Evolutionary conservation across 2,329 filamentous ascomycete genomes (phyloP), one percentile per base, ranked within the genome.

Genomic region (Exophiala calicioides): DNA sequence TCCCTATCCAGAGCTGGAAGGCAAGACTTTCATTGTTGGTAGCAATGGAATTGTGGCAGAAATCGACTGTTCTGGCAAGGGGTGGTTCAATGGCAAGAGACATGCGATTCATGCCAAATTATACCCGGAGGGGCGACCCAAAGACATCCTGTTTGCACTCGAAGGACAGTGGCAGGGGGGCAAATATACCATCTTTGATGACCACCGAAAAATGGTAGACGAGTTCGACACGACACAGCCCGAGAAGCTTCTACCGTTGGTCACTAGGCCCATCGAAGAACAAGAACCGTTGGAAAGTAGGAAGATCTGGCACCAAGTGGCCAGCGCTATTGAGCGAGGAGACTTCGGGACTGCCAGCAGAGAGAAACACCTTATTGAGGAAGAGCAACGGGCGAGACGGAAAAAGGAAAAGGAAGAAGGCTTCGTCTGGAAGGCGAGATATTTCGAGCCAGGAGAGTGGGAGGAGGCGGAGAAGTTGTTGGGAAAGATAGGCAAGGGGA

Each of bases 221-320:
- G 66, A 68, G 12, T 40, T 88, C 36, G 78, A 82, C 15, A 71
- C 69, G 64, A 77, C 82, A 6, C 18, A 12, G 13, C n/a, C 10
- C 7, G 12, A 10, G n/a, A 16, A 35, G 5, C 12, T 44, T 3
- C 13, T 4, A 4, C 42, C 32, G 12, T 8, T 20, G 5, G 68
- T 68, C 2, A 84, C 82, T 60, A 76, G 81, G 58, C 81, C 39
- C 16, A 62, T 94, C 44, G 85, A 90, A 50, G 68, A 86, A 58
- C 91, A 96, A 70, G 86, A 94, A 64, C 81, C 88, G 12, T 82
- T 93, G 52, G 91, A 96, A 71, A 89, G 86, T n/a, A 82, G 90
- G 36, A 81, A 87, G 47, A 90, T 90, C 3, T 97, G 91, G 91
- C 74, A 79, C 54, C 87, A 88, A 62, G 91, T 96, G 21, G 88